Evolutionary conservation across 768 basidiomycete genomes (phyloP), one percentile per base, ranked within the genome.

Genomic region (Suillus sp.): DNA sequence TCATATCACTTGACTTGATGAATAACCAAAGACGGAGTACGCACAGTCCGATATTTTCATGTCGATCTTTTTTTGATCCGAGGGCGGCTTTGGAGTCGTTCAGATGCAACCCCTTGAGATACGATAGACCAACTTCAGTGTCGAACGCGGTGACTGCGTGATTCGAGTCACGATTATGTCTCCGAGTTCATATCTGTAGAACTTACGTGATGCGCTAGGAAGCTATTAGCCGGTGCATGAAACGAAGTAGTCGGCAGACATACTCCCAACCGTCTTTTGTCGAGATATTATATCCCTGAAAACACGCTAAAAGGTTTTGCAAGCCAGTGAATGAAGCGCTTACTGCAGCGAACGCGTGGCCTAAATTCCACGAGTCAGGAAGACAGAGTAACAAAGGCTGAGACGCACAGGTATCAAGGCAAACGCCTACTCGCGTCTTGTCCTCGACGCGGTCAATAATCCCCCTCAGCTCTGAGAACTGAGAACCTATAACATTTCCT

Each of bases 11-110:
- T 20, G 16, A 40, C 18, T 35, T 20, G 16, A 54, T 18, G 22
- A 18, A 45, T 45, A 14, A 38, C 30, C 55, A 45, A 45, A 47
- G 20, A 60, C 42, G 1, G 38, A 54, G 45, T 6, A 81, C 90
- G 65, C 70, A 92, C 90, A 91, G 72, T 25, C 94, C 94, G 42
- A 95, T 88, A 65, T 93, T 95, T 73, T 93, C 87, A 67, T 95
- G 94, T 43, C 91, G 77, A 68, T 95, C 94, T 66, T 85, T 88
- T 67, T 83, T 88, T 14, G 89, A 88, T 3, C 80, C 83, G 14
- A 85, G 78, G 1, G 77, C 78, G 10, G 82, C 83, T 72, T 92
- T 92, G 14, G 90, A 91, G 71, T 95, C 93, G 70, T 96, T 96
- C 51, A 95, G 71, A 69, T 96, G 94, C 84, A 95, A 89, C 1